Conservation (phyloP, 768 basidiomycete genomes). For the Mycena filopes region DNA sequence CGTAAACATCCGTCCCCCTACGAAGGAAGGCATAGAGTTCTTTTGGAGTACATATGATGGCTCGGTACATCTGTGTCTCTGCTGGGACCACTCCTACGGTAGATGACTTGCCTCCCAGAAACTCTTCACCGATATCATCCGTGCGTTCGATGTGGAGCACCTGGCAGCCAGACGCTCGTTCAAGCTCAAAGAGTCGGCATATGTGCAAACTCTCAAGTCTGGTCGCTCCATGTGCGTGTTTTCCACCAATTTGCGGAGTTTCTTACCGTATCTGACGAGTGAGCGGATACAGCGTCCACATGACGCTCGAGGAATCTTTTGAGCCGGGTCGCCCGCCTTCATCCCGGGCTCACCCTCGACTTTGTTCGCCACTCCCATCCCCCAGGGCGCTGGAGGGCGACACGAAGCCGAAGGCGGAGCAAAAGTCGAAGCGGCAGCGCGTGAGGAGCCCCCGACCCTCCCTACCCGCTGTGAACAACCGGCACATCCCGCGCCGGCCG, state of each 20-base stretch:
- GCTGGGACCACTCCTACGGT: background rate
- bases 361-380: background rate
- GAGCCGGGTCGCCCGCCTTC: background rate
- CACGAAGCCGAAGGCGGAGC: too few species aligned
- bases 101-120: background rate
- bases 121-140: background rate
- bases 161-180: background rate
- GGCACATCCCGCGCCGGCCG: background rate
- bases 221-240: constrained; percentile 8
- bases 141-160: background rate
- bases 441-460: background rate
- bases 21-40: constrained; percentile 8
- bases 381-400: background rate
- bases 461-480: background rate
- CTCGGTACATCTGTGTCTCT: constrained; percentile 13
- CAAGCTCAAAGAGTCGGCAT: background rate
- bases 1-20: background rate
- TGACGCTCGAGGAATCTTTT: constrained; percentile 12
- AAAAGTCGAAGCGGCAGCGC: background rate
- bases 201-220: background rate
- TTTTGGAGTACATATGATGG: background rate
- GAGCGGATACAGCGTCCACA: background rate
- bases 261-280: background rate
- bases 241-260: background rate
- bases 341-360: background rate